Evolutionary conservation across 75 land plant genomes (phyloP).

Genomic region (Gnetum montanum): DNA sequence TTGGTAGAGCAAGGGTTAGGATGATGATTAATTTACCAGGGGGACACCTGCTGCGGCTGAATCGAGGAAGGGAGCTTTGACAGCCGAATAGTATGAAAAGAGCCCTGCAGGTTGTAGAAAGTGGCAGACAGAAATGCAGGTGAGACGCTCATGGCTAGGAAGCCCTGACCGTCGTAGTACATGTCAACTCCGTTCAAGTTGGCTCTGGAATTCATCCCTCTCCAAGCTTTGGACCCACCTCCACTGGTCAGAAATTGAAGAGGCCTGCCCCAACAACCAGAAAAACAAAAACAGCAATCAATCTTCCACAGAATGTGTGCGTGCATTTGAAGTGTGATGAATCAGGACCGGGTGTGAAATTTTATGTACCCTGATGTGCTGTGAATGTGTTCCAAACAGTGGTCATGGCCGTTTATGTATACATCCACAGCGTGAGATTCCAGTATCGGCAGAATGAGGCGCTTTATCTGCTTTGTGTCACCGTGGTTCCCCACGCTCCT

Average conservation of each 20-base stretch:
- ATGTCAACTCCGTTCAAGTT: constrained; percentile 39
- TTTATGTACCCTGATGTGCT: constrained; percentile 70
- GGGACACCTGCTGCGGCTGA: too few relatives aligned
- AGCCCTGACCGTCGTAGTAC: constrained; percentile 81
- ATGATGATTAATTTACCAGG: too few relatives aligned
- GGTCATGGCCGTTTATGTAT: constrained; percentile 95
- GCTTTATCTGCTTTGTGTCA: constrained; percentile 47
- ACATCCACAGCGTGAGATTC: too few relatives aligned
- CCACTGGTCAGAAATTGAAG: constrained; percentile 81
- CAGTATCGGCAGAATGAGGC: constrained; percentile 51
- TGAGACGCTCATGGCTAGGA: constrained; percentile 49
- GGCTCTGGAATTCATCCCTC: constrained; percentile 27
- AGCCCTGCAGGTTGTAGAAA: constrained; percentile 68
- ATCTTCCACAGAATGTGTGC: too few relatives aligned
- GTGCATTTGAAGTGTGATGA: too few relatives aligned
- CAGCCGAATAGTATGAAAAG: too few relatives aligned
- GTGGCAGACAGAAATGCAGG: constrained; percentile 5
- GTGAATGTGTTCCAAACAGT: constrained; percentile 82
- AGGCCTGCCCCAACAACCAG: too few relatives aligned
- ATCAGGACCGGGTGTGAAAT: too few relatives aligned
- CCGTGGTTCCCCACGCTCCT: constrained; percentile 83
- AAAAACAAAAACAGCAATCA: too few relatives aligned
- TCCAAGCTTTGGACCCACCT: constrained; percentile 90
- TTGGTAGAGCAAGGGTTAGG: too few relatives aligned
- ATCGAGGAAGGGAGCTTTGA: too few relatives aligned